Conservation (phyloP, 441 rosid genomes). For the Syzygium syzygioides region DNA sequence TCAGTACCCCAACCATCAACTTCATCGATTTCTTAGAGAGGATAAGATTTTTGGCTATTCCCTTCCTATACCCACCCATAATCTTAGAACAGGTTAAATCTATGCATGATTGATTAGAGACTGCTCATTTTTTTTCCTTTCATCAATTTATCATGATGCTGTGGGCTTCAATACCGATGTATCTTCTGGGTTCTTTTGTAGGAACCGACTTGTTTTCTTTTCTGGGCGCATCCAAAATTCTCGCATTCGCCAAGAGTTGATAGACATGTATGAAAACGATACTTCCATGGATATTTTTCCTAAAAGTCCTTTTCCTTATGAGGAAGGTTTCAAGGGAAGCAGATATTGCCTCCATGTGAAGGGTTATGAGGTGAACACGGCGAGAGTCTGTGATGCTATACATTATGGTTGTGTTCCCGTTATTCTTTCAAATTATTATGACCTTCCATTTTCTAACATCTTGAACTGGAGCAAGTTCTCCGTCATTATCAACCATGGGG, state of each 20-base stretch:
- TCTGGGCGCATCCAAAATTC: conserved; percentile 35
- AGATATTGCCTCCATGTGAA: conserved; percentile 38
- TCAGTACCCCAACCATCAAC: background rate
- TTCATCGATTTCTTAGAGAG: background rate
- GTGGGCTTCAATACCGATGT: background rate
- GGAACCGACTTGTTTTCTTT: conserved; percentile 31
- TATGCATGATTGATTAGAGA: background rate
- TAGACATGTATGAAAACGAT: conserved; percentile 26
- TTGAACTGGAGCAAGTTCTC: conserved; percentile 43
- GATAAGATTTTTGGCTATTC: background rate
- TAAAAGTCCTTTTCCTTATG: conserved; percentile 21
- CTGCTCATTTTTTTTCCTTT: background rate
- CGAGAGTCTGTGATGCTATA: conserved; percentile 35
- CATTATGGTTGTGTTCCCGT: conserved; percentile 38
- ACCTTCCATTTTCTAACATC: conserved; percentile 35
- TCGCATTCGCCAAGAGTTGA: conserved; percentile 22
- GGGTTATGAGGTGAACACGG: conserved; percentile 44
- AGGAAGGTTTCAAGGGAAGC: conserved; percentile 35
- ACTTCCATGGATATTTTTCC: conserved; percentile 21
- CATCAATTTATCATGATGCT: background rate
- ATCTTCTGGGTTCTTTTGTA: conserved; percentile 6
- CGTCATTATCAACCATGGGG: conserved; percentile 18
- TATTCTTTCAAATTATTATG: conserved; percentile 32
- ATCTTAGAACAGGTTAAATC: background rate
- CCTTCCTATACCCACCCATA: background rate